Evolutionary conservation across 2,329 filamentous ascomycete species (phyloP), one percentile per base, ranked within the genome.

Genomic region (Blumeria graminis): DNA sequence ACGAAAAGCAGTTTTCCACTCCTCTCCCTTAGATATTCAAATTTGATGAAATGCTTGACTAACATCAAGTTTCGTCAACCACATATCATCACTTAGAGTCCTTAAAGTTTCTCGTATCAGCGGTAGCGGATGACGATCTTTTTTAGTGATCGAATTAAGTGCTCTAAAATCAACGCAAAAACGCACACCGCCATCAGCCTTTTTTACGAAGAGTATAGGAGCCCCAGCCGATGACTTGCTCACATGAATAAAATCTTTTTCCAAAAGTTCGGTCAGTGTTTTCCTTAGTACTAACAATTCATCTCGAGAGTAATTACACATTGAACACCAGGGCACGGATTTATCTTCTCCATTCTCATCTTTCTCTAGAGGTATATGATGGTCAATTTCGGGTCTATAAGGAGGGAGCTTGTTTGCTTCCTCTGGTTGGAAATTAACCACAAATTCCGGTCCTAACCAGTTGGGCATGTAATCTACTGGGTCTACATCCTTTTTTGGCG

Each of bases 1-100:
- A 7, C 52, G 32, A 18, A 57, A 48, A 28, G 55, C 41, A 18
- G 52, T 57, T 8, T 56, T 56, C 41, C 43, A 56, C 34, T 56
- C 55, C 22, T 56, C 55, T 56, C 55, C 55, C 18, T 56, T 35
- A 3, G 22, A 6, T 22, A 56, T 56, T 46, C 39, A 3, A 13
- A 56, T 56, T 8, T 11, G 43, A 56, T 56, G 55, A 48, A 46
- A 56, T 14, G 22, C 55, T 10, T 14, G 35, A 14, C 50, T 53
- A 36, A 53, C 50, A 36, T 53, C 50, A 8, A 53, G 22, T 34
- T 36, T 53, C 9, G 50, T 53, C n/a, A 53, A 53, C 50, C 50
- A 53, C n/a, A 16, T 53, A n/a, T 32, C 35, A n/a, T 34, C 38
- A n/a, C 33, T 33, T 14, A 45, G 32, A 11, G 50, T 34, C 38